phyloP scores from a whole-genome alignment of 2,329 filamentous ascomycete genomes.

The Coniochaeta sp. region DNA sequence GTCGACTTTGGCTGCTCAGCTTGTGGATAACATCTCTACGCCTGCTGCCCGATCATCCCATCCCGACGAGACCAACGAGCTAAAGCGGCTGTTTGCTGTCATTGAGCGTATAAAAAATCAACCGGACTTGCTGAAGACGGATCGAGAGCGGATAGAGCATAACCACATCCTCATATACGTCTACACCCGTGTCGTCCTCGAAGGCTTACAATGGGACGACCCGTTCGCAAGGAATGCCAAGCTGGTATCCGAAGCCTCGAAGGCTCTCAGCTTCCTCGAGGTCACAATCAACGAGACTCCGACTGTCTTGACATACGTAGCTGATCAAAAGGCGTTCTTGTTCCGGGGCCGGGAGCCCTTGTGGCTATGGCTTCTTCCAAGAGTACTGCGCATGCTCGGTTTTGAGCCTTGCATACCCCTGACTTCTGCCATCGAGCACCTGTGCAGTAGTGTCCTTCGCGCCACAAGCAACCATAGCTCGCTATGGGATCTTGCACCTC shows the following conservation, averaged over 20 bases:
- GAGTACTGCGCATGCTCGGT: conserved; percentile 48
- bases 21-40: conserved; percentile 72
- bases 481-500: conserved; percentile 39
- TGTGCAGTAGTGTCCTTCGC: conserved; percentile 42
- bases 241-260: conserved; percentile 51
- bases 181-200: conserved; percentile 70
- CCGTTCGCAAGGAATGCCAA: conserved; percentile 53
- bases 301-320: conserved; percentile 48
- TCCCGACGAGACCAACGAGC: conserved; percentile 62
- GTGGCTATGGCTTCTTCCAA: conserved; percentile 58
- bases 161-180: conserved; percentile 84
- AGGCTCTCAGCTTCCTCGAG: conserved; percentile 71
- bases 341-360: conserved; percentile 52
- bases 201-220: conserved; percentile 59
- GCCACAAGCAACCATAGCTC: conserved; percentile 32
- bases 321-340: conserved; percentile 32
- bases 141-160: conserved; percentile 61
- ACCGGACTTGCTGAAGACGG: conserved; percentile 46
- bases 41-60: conserved; percentile 49
- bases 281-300: conserved; percentile 71
- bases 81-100: conserved; percentile 59
- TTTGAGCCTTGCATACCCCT: conserved; percentile 39
- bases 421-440: conserved; percentile 40
- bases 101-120: conserved; percentile 48
- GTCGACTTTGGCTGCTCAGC: conserved; percentile 80